Conservation (phyloP, 2,329 filamentous ascomycete genomes). For the Arthrobotrys iridis region DNA sequence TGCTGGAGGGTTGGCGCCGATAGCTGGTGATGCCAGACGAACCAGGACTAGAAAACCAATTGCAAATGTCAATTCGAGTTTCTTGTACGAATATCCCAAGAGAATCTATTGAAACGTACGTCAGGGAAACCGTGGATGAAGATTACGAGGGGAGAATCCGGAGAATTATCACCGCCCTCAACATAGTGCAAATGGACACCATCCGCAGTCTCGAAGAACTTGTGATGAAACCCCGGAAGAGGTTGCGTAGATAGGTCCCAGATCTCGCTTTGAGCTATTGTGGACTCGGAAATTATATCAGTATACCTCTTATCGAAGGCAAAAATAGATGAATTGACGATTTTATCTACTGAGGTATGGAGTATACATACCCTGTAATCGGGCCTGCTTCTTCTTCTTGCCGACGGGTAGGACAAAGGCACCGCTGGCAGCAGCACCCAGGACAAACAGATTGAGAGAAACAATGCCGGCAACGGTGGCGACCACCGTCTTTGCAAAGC, state of each 20-base stretch:
- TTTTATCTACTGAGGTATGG: not conserved
- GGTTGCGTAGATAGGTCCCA: conserved; percentile 48
- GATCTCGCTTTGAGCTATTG: conserved; percentile 35
- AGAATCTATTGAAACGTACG: conserved; percentile 11
- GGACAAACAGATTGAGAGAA: conserved; percentile 32
- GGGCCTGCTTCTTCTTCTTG: conserved; percentile 49
- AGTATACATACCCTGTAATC: conserved; percentile 27
- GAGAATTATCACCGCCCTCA: conserved; percentile 43
- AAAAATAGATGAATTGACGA: not conserved
- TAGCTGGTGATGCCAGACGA: conserved; percentile 51
- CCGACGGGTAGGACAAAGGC: conserved; percentile 34
- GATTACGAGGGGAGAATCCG: conserved; percentile 30
- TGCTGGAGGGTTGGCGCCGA: conserved; percentile 40
- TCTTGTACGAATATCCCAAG: not conserved
- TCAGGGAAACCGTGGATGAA: conserved; percentile 52
- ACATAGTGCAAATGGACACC: conserved; percentile 49
- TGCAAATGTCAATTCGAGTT: not conserved
- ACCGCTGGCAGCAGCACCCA: conserved; percentile 31
- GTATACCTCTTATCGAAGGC: not conserved
- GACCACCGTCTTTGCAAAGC: conserved; percentile 12
- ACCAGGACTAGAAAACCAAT: conserved; percentile 30
- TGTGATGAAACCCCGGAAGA: conserved; percentile 47
- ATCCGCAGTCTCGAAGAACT: conserved; percentile 37
- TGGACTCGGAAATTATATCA: not conserved
- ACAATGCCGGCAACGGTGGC: conserved; percentile 28